Percentiles rank a stretch among this genome's conserved stretches.
phyloP scores from a whole-genome alignment of 169 alveolate genomes.

The Plasmodium gaboni region DNA sequence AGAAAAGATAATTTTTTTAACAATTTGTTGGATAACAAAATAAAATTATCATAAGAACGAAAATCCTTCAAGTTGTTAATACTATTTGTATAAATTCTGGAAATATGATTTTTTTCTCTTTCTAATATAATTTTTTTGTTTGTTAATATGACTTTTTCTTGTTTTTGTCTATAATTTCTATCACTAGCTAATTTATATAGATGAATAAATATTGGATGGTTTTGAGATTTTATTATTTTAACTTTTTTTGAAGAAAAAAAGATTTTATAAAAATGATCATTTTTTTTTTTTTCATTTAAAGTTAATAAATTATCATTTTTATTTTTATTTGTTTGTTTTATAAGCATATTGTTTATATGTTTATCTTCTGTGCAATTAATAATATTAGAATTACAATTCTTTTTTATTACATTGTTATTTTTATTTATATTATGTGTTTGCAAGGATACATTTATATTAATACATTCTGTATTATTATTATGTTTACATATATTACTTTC shows the following conservation, averaged over 20 bases:
- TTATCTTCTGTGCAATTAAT: conserved; percentile 25
- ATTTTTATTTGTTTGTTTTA: background rate
- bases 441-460: too few relatives aligned
- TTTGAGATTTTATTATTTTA: conserved; percentile 74
- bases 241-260: conserved; percentile 75
- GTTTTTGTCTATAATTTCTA: conserved; percentile 54
- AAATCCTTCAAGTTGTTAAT: conserved; percentile 60
- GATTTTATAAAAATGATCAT: conserved; percentile 71
- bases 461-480: too few relatives aligned
- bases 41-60: conserved; percentile 51
- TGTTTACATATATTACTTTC: too few relatives aligned
- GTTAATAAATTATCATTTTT: conserved; percentile 14
- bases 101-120: conserved; percentile 53
- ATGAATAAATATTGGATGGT: conserved; percentile 73
- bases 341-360: conserved; percentile 26
- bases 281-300: conserved; percentile 49
- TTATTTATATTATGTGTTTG: background rate
- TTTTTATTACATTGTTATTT: background rate
- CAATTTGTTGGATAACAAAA: conserved; percentile 43
- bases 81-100: conserved; percentile 66
- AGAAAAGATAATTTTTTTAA: conserved; percentile 38
- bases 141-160: conserved; percentile 52
- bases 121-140: conserved; percentile 52
- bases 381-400: background rate
- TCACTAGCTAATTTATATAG: conserved; percentile 70